Evolutionary conservation across 129 eudicot species (phyloP), one percentile per base, ranked within the genome.

Genomic region (Flaveria sonorensis): DNA sequence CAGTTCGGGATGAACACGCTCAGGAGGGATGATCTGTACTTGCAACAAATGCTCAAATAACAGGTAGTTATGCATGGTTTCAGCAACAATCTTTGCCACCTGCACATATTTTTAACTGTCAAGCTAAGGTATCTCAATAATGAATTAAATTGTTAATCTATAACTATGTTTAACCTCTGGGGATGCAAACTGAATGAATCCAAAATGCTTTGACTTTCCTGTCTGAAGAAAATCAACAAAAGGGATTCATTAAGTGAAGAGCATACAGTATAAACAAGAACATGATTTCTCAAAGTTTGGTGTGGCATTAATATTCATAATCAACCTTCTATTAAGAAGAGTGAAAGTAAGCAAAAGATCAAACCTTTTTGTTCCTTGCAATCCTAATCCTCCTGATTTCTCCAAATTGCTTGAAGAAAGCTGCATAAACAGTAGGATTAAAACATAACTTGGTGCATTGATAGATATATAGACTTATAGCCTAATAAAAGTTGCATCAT

Each of bases 41-140:
- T 94, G 97, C 85, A 94, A 64, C 78, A 94, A 82, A 67, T 91
- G 97, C 92, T 94, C 98, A 82, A 77, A 89, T 83, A 94, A 77
- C 0, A 94, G 89, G 77, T 94, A 91, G 70, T 94, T 94, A 80
- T 94, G 98, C 97, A 94, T 94, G 53, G 88, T 83, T 57, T 94
- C 97, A 51, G 95, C 92, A 11, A 94, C 98, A 80, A 94, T 89
- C 75, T 94, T 94, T 14, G 98, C 97, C 53, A 94, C 97, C 98
- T 94, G 88, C 66, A 80, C 9, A 40, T 36, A 20, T 26, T 13
- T 5, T 16, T 32, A 53, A 28, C 10, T 71, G 57, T 60, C 6
- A 51, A 50, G 42, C 23, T 72, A 36, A 53, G n/a, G 55, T 75
- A 56, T 30, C 12, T 18, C 2, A 1, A 20, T 30, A 7, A 56